phyloP scores from a whole-genome alignment of 2,329 filamentous ascomycete species.

The Coniosporium tulheliwenetii region DNA sequence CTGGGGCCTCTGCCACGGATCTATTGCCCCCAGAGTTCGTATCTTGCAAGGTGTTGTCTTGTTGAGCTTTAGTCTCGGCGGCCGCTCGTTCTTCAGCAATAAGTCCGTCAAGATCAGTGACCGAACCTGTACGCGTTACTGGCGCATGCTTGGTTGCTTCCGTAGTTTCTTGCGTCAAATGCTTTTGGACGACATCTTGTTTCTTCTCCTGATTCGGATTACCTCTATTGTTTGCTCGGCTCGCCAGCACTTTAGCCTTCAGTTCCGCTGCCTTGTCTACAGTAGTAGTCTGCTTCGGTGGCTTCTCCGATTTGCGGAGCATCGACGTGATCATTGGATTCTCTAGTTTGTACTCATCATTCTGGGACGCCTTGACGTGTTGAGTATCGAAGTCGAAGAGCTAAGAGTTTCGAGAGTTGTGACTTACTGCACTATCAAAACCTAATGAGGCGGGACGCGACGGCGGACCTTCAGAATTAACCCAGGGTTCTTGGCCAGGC shows the following conservation, averaged over 20 bases:
- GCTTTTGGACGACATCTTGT: neutral
- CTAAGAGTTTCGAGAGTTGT: no score
- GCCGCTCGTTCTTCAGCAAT: conserved; percentile 11
- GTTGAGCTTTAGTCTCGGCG: conserved; percentile 7
- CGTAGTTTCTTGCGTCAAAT: neutral
- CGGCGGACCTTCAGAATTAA: neutral
- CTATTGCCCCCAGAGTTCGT: neutral
- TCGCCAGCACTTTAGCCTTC: neutral
- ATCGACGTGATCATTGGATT: no score
- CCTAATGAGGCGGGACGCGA: neutral
- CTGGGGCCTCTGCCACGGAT: neutral
- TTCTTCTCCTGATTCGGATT: neutral
- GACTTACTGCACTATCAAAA: neutral
- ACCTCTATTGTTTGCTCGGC: neutral
- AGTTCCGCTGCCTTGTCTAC: neutral
- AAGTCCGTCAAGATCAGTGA: conserved; percentile 7
- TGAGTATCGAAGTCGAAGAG: no score
- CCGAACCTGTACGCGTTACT: neutral
- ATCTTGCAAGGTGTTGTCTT: neutral
- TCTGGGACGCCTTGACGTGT: no score
- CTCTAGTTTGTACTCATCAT: no score
- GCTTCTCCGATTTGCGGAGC: neutral
- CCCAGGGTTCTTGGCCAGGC: neutral
- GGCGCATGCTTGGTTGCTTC: neutral
- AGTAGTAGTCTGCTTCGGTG: neutral